Evolutionary conservation across 2,329 filamentous ascomycete species (phyloP).

Genomic region (Xylaria multiplex): DNA sequence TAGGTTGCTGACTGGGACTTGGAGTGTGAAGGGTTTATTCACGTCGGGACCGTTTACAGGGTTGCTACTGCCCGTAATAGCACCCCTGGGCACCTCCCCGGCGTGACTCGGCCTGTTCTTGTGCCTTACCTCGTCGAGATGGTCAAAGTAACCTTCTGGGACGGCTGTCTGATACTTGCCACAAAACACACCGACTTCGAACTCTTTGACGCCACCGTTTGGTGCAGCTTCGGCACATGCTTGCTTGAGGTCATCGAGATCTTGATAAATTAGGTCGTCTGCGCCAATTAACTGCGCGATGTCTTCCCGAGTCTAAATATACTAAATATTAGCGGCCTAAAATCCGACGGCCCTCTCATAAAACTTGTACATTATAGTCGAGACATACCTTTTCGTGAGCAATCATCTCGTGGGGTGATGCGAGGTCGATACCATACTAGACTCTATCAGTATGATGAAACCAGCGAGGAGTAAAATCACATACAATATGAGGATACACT

Average conservation of each 20-base stretch:
- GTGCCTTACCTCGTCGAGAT: slow-evolving; percentile 76
- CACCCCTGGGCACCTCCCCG: slow-evolving; percentile 26
- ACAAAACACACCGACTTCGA: slow-evolving; percentile 93
- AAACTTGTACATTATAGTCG: slow-evolving; percentile 43
- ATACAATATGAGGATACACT: slow-evolving; percentile 87
- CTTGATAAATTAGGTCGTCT: slow-evolving; percentile 80
- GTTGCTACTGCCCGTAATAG: slow-evolving; percentile 11
- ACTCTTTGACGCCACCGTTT: slow-evolving; percentile 67
- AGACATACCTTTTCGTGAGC: slow-evolving; percentile 71
- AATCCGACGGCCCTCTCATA: fast-evolving
- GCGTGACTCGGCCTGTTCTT: slow-evolving; percentile 67
- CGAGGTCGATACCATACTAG: slow-evolving; percentile 71
- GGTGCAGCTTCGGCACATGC: slow-evolving; percentile 75
- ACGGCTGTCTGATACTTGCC: slow-evolving; percentile 87
- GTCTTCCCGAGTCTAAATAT: slow-evolving; percentile 45
- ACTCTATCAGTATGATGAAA: slow-evolving; percentile 11
- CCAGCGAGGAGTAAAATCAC: slow-evolving; percentile 14
- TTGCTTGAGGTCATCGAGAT: slow-evolving; percentile 79
- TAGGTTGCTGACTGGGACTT: slow-evolving; percentile 18
- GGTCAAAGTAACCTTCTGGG: slow-evolving; percentile 81
- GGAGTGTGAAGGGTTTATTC: slow-evolving; percentile 9
- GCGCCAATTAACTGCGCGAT: slow-evolving; percentile 68
- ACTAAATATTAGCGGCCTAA: background rate
- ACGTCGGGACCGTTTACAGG: slow-evolving; percentile 4
- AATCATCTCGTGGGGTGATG: slow-evolving; percentile 75